Base-by-base conservation (phyloP, 1,284 basidiomycete species). In the Ganoderma leucocontextum region DNA sequence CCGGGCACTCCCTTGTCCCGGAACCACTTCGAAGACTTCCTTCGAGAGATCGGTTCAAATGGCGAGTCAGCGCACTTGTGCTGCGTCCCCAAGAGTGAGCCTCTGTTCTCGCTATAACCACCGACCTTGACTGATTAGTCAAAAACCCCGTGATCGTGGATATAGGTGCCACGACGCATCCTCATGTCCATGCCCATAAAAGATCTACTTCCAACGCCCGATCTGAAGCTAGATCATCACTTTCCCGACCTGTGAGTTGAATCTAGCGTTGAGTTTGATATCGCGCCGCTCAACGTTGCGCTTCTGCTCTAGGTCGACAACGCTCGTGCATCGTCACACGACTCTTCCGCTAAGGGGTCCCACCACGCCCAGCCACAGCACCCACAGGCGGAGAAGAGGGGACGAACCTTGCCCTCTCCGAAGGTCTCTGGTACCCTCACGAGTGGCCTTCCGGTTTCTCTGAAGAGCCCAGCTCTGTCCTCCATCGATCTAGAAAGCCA, bases 11-110 rank as follows among this genome's bases (percentile, higher is more conserved):
- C 65, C 25, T 59, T 55, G 13, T 38, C 69, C 53, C 70, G 70
- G 9, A 75, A 63, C 49, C 75, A 76, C 33, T 77, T 77, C 61
- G 75, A 76, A 55, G 76, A 77, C 60, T 77, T 77, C 70, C 73
- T 77, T 61, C 67, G 70, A 2, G 76, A 77, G 64, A 76, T 77
- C 49, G 76, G 76, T 44, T 74, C 67, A 64, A 70, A 72, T 68
- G 61, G 68, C 12, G 67, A 73, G 29, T 49, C 61, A 35, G 58
- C 62, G n/a, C 73, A 73, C 60, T 63, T 75, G 36, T 76, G 75
- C 60, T 76, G 75, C 60, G 19, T 62, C 33, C 61, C 61, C n/a
- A 69, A 66, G 44, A 64, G 68, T 69, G 25, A 60, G 64, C 60
- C 33, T 38, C 33, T 19, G 19, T 60, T 42, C 22, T 41, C 39